phyloP scores from a whole-genome alignment of 1,284 basidiomycete species.

The Heterobasidion occidentale region DNA sequence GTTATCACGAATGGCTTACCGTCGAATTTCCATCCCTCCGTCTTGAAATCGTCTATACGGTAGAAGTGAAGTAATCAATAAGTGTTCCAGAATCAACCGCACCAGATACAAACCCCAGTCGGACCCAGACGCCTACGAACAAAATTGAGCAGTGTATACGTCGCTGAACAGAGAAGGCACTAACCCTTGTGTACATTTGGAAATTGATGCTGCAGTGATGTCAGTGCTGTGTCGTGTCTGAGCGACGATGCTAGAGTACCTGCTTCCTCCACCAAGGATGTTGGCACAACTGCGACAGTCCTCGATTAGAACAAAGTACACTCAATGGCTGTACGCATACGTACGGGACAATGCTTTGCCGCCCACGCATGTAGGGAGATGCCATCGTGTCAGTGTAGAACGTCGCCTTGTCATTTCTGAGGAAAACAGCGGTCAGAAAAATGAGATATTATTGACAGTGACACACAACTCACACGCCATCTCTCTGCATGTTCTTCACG shows the following conservation, averaged over 20 bases:
- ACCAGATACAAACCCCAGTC: constrained; percentile 50
- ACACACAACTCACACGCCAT: constrained; percentile 44
- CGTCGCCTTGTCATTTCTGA: constrained; percentile 64
- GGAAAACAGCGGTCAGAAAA: constrained; percentile 3
- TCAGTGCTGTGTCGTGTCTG: too few relatives aligned
- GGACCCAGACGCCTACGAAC: constrained; percentile 50
- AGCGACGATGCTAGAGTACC: constrained; percentile 4
- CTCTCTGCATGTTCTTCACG: constrained; percentile 60
- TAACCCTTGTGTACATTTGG: constrained; percentile 31
- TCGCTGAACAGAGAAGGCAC: constrained; percentile 1
- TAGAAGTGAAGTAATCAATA: not conserved
- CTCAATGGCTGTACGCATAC: constrained; percentile 13
- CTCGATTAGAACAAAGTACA: too few relatives aligned
- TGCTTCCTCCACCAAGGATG: constrained; percentile 40
- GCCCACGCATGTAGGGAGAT: constrained; percentile 51
- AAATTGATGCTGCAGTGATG: constrained; percentile 50
- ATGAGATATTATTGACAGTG: not conserved
- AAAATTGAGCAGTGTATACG: too few relatives aligned
- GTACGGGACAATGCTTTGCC: constrained; percentile 61
- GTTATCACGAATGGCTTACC: constrained; percentile 24
- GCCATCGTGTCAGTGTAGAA: constrained; percentile 58
- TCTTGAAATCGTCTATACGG: constrained; percentile 61
- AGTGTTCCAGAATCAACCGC: not conserved
- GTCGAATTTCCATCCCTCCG: constrained; percentile 57
- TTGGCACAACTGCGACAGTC: constrained; percentile 45